These are phyloP conservation scores for Paramecium sonneborni DNA, from an alignment of 73 alveolate species.

Conservation along the genomic window DNA sequence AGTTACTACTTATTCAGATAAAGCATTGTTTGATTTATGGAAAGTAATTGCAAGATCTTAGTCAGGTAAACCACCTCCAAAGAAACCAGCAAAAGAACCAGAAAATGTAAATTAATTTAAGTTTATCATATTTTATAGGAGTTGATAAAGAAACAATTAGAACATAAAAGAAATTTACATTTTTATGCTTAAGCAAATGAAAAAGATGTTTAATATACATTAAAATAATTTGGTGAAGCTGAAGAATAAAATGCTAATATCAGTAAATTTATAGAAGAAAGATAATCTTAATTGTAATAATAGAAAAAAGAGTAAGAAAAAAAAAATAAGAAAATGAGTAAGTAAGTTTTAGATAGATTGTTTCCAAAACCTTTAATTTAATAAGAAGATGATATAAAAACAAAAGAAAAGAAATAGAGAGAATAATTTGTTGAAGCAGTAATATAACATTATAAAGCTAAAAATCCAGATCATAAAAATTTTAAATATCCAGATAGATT, in stretches of 20 bases:
- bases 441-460: conserved; percentile 5
- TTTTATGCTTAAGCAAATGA: conserved; percentile 31
- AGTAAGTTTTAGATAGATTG: conserved; percentile 20
- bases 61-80: conserved; percentile 16
- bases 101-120: not conserved
- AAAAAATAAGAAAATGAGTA: conserved; percentile 35
- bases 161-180: conserved; percentile 12
- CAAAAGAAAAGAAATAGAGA: conserved; percentile 43
- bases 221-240: not conserved
- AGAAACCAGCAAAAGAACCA: not conserved
- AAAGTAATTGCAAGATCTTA: conserved; percentile 50
- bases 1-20: conserved; percentile 35
- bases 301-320: conserved; percentile 71
- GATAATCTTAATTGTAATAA: conserved; percentile 51
- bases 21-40: conserved; percentile 67
- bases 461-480: conserved; percentile 44
- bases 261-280: conserved; percentile 41
- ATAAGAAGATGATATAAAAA: not conserved
- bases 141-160: not conserved
- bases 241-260: conserved; percentile 22
- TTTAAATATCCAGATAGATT: conserved; percentile 52
- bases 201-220: conserved; percentile 35
- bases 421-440: conserved; percentile 57
- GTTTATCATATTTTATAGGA: not conserved
- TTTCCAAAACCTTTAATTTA: not conserved